Base-by-base conservation (phyloP, 1,139 yeast species). In the Suhomyces panamericanus region DNA sequence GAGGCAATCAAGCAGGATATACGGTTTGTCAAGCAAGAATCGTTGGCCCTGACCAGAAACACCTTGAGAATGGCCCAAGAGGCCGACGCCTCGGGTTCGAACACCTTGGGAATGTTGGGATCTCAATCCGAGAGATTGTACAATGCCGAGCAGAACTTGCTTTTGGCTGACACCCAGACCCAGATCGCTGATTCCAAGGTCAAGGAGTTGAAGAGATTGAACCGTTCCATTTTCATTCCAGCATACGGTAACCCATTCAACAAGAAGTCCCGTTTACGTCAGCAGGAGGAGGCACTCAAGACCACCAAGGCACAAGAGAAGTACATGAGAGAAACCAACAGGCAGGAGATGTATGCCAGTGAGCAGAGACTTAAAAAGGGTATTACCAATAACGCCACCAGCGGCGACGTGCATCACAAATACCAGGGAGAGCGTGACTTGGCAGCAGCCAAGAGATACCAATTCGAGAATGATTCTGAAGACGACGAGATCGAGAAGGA, bases 51-150 rank as follows among this genome's bases (percentile, higher is more conserved):
- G 40, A 87, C 98, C 0, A 77, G 96, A 57, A 90, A 90, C 56
- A 90, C 96, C 0, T 70, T 93, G 49, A 78, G 86, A 55, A 82
- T 88, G 82, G 96, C 96, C 1, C 86, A 86, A 52, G 95, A 89
- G 56, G 97, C 98, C 0, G 97, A 91, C 63, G 87, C 86, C 44
- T 80, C 91, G 8, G 99, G 96, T 22, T 78, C 89, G 43, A 89
- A 91, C 62, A 86, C 98, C 0, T 69, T 91, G 54, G 97, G 97
- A 24, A 83, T 89, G 82, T 76, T 93, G 44, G 98, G 98, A 26
- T 81, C 93, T 16, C 99, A 95, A 65, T 84, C 95, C 45, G 97
- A 90, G 62, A 73, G 89, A 42, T 71, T 93, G 52, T 87, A 85
- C 61, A 81, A 80, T 58, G 83, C 93, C 15, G 97, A 91, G 62